A percentile compares a stretch with the other conserved stretches of the same genome.
These are phyloP conservation scores for Isoetes taiwanensis DNA, from an alignment of 75 land plant genomes.

Conservation along the genomic window DNA sequence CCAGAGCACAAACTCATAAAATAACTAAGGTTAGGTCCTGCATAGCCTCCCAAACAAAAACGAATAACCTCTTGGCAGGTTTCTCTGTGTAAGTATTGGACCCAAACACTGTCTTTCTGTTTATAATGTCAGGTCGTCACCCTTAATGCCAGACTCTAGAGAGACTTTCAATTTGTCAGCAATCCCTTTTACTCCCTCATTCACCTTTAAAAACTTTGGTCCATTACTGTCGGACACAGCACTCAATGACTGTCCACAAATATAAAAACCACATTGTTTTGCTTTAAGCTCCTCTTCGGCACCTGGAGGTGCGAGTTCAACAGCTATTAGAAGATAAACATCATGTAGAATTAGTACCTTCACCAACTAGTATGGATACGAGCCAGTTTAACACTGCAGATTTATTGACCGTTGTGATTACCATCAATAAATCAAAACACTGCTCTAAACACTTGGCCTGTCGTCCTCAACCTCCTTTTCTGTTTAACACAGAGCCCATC, in stretches of 20 bases:
- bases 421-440: too few species aligned
- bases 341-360: too few species aligned
- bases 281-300: too few species aligned
- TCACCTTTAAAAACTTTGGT: conserved; percentile 35
- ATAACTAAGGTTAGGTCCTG: conserved; percentile 72
- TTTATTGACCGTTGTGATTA: too few species aligned
- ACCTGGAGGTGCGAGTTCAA: too few species aligned
- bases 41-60: conserved; percentile 83
- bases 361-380: too few species aligned
- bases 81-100: conserved; percentile 57
- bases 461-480: too few species aligned
- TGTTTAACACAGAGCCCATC: too few species aligned
- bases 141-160: conserved; percentile 23
- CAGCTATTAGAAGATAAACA: too few species aligned
- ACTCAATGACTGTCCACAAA: conserved; percentile 55
- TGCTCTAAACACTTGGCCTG: too few species aligned
- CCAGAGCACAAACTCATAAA: conserved; percentile 54
- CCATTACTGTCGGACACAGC: conserved; percentile 61
- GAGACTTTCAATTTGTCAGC: conserved; percentile 58
- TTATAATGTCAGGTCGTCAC: conserved; percentile 16
- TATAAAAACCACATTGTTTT: conserved; percentile 48
- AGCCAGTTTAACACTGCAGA: too few species aligned
- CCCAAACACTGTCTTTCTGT: conserved; percentile 53
- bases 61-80: conserved; percentile 51
- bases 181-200: conserved; percentile 54